phyloP scores from a whole-genome alignment of 192 early-diverging fungal species.

The Backusella sp. region DNA sequence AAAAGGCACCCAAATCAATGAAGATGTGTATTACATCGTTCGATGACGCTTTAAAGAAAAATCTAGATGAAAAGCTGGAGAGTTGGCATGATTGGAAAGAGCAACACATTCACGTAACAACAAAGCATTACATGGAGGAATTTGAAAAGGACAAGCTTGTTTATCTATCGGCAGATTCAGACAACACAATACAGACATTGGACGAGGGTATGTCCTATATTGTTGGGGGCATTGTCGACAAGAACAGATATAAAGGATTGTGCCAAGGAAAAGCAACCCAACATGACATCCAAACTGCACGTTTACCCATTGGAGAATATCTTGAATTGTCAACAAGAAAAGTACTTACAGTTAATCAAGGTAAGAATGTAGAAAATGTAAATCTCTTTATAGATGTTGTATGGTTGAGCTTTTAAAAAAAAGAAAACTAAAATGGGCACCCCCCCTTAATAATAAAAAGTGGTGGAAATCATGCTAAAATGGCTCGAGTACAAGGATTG shows the following conservation, averaged over 20 bases:
- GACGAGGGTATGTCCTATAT: slow-evolving; percentile 80
- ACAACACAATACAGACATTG: slow-evolving; percentile 61
- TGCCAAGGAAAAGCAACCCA: slow-evolving; percentile 77
- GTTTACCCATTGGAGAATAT: slow-evolving; percentile 84
- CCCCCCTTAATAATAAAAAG: slow-evolving; percentile 35
- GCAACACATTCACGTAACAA: slow-evolving; percentile 18
- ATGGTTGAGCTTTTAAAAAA: not conserved
- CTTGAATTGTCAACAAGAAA: slow-evolving; percentile 76
- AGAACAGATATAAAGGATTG: slow-evolving; percentile 80
- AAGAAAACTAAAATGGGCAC: not conserved
- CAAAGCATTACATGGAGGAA: slow-evolving; percentile 34
- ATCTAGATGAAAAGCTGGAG: slow-evolving; percentile 35
- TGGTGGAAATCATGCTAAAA: slow-evolving; percentile 85
- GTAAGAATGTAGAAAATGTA: slow-evolving; percentile 30
- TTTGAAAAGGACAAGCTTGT: slow-evolving; percentile 63
- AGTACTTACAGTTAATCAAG: slow-evolving; percentile 93
- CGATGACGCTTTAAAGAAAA: slow-evolving; percentile 28
- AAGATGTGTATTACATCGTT: slow-evolving; percentile 62
- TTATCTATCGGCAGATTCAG: slow-evolving; percentile 90
- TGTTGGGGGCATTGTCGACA: slow-evolving; percentile 96
- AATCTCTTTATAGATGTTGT: not conserved
- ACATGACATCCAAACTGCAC: slow-evolving; percentile 69
- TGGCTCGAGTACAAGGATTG: slow-evolving; percentile 79
- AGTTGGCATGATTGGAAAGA: slow-evolving; percentile 38
- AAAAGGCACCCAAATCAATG: slow-evolving; percentile 48